A percentile compares a stretch with the other conserved stretches of the same genome.
phyloP scores from a whole-genome alignment of 208 protist genomes.

The Trypanosoma brucei region DNA sequence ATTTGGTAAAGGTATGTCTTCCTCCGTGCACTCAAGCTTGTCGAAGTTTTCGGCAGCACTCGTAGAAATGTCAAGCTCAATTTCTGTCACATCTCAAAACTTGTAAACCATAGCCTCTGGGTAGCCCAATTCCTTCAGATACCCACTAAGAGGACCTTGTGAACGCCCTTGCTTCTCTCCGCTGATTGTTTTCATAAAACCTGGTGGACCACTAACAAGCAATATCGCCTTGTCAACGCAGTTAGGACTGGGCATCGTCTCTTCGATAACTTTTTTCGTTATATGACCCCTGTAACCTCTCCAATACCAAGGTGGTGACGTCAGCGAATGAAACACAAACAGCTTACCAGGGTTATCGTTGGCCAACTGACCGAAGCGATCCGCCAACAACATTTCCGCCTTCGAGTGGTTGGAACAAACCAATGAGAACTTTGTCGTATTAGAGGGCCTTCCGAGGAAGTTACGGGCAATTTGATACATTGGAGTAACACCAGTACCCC shows the following conservation, averaged over 20 bases:
- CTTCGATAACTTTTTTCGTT: conserved; percentile 68
- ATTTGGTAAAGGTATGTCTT: too few relatives aligned
- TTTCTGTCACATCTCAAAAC: conserved; percentile 38
- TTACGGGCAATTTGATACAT: conserved; percentile 87
- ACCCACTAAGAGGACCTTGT: conserved; percentile 64
- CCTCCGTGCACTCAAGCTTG: too few relatives aligned
- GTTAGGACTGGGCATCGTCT: conserved; percentile 74
- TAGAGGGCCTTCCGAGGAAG: conserved; percentile 73
- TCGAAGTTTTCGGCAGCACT: neutral
- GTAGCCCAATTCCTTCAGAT: conserved; percentile 75
- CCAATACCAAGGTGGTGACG: conserved; percentile 65
- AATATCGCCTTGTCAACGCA: conserved; percentile 64
- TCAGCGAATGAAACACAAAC: conserved; percentile 85
- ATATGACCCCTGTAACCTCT: conserved; percentile 80
- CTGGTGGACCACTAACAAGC: conserved; percentile 79
- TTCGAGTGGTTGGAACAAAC: conserved; percentile 87
- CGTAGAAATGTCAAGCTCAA: conserved; percentile 4
- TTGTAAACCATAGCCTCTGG: conserved; percentile 82
- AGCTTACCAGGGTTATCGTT: conserved; percentile 80
- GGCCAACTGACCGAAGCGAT: conserved; percentile 81
- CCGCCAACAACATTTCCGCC: conserved; percentile 87
- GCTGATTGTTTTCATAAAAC: conserved; percentile 83
- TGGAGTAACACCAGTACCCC: conserved; percentile 90
- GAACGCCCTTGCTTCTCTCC: conserved; percentile 76
- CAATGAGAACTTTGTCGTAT: conserved; percentile 81